phyloP scores from a whole-genome alignment of 805 yeast genomes.

The Sugiyamaella smithiae region DNA sequence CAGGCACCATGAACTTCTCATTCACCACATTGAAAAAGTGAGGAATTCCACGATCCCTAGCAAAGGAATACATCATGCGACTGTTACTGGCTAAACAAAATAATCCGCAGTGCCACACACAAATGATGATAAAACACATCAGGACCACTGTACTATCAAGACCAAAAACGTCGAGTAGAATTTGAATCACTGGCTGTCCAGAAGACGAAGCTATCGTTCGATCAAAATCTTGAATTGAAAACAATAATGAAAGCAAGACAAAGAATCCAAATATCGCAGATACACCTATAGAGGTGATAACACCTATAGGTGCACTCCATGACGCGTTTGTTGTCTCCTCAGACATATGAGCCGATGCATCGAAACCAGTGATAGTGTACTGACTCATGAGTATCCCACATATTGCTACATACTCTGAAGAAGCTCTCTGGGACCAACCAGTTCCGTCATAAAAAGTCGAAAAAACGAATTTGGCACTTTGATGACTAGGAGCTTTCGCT shows the following conservation, averaged over 20 bases:
- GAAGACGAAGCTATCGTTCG: slow-evolving; percentile 37
- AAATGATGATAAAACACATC: slow-evolving; percentile 19
- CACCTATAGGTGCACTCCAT: slow-evolving; percentile 63
- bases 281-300: slow-evolving; percentile 52
- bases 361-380: slow-evolving; percentile 78
- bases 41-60: slow-evolving; percentile 75
- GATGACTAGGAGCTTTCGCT: slow-evolving; percentile 36
- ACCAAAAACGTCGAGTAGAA: slow-evolving; percentile 37
- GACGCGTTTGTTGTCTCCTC: slow-evolving; percentile 68
- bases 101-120: slow-evolving; percentile 25
- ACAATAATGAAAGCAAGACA: slow-evolving; percentile 52
- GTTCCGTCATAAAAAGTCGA: slow-evolving; percentile 28
- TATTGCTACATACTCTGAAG: slow-evolving; percentile 25
- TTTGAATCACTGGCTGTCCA: slow-evolving; percentile 47
- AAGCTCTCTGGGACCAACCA: slow-evolving; percentile 29
- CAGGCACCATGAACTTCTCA: slow-evolving; percentile 54
- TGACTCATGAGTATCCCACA: slow-evolving; percentile 23
- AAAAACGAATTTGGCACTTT: slow-evolving; percentile 22
- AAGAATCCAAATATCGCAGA: slow-evolving; percentile 61
- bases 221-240: slow-evolving; percentile 45
- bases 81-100: slow-evolving; percentile 39
- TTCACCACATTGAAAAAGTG: slow-evolving; percentile 56
- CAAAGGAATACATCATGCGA: slow-evolving; percentile 64
- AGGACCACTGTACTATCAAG: slow-evolving; percentile 21
- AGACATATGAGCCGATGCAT: slow-evolving; percentile 68